Base-by-base conservation (phyloP, 768 basidiomycete species). In the Clavulina sp. region DNA sequence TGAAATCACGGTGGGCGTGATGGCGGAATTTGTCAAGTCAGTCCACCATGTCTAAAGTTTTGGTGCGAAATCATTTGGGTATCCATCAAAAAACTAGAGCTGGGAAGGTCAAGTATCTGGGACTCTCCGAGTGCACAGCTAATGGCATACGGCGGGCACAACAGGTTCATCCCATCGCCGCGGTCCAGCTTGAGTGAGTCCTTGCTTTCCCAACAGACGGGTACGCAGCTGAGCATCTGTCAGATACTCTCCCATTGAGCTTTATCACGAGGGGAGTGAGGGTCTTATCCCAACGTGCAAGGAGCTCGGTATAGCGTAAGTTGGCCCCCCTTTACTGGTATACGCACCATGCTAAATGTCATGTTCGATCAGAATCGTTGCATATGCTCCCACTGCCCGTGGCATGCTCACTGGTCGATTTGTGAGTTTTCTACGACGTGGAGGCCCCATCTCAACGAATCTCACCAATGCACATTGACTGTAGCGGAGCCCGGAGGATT, bases 361-460 rank as follows among this genome's bases (percentile, higher is more conserved):
- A 24, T 46, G 24, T 46, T 46, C 26, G 26, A 9, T 16, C 1
- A 46, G 43, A 40, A 65, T 74, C 21, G 62, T 78, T 5, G 71
- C 72, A 1, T 77, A 75, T 53, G 68, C 70, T 1, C 76, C 75
- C 1, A 64, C 77, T 26, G 74, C 73, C 18, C 64, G 73, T 30
- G 75, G 74, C 2, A 51, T 76, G n/a, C 56, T 75, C 49, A 75
- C 71, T 0, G 73, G 75, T 1, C 59, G 62, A 52, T 68, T 65
- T 50, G 70, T 70, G 50, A 54, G 66, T 9, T 9, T 9, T 38
- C 34, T 38, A 9, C 9, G 9, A 38, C 34, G 9, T 38, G 9
- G 34, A 19, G 34, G 34, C 34, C 32, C 41, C 4, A 28, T 21
- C 19, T 38, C 19, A 38, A 51, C 50, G 52, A 50, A 33, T 52